A percentile compares a stretch with the other conserved stretches of the same genome.
phyloP scores from a whole-genome alignment of 768 basidiomycete species.

The Suillus americanus region DNA sequence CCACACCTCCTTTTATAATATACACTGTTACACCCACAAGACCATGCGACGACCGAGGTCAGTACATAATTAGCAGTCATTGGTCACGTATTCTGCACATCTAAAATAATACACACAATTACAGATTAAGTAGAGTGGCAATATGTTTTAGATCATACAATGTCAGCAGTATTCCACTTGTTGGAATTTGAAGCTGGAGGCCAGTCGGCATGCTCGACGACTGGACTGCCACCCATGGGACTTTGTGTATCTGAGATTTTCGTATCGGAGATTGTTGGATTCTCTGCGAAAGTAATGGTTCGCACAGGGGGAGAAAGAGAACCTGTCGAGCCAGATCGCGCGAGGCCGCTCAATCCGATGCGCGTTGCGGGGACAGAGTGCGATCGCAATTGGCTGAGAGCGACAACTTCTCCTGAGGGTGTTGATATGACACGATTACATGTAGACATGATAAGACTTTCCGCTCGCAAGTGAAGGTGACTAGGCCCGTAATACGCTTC shows the following conservation, averaged over 20 bases:
- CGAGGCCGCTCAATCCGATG: not conserved
- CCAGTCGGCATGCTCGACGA: not conserved
- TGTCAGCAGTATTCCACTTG: too few species aligned
- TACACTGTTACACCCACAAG: too few species aligned
- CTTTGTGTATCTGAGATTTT: not conserved
- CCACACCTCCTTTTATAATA: too few species aligned
- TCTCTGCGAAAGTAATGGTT: not conserved
- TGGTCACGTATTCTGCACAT: too few species aligned
- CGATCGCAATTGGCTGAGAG: not conserved
- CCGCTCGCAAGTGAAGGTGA: not conserved
- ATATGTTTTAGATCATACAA: not conserved
- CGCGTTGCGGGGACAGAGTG: not conserved
- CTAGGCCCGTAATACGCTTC: conserved; percentile 11
- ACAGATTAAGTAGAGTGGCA: not conserved
- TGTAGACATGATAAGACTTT: not conserved
- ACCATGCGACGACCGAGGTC: too few species aligned
- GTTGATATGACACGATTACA: not conserved
- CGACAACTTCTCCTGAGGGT: not conserved
- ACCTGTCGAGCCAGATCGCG: conserved; percentile 1
- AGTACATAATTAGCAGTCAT: too few species aligned
- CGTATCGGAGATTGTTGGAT: not conserved
- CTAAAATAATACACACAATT: not conserved
- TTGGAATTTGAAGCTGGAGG: not conserved
- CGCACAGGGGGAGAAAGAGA: not conserved
- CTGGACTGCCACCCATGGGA: not conserved